phyloP scores from a whole-genome alignment of 179 eudicot species.

The Beta corolliflora region DNA sequence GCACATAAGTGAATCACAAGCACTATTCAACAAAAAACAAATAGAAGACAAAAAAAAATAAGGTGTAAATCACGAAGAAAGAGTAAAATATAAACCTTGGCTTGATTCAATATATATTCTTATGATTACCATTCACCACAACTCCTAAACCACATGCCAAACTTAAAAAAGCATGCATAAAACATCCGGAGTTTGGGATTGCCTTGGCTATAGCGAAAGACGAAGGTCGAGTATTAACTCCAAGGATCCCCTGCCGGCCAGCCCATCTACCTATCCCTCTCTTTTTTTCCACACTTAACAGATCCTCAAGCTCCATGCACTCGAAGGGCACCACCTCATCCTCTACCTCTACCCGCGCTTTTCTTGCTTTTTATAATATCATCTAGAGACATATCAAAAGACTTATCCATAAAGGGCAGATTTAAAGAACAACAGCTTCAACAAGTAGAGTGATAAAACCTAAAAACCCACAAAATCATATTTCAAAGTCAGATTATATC shows the following conservation, averaged over 20 bases:
- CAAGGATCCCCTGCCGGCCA: constrained; percentile 60
- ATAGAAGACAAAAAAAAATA: no score
- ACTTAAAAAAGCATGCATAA: constrained; percentile 50
- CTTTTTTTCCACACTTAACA: constrained; percentile 56
- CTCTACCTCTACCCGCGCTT: constrained; percentile 49
- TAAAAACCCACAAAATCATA: not conserved
- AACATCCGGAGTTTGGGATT: constrained; percentile 77
- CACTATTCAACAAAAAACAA: no score
- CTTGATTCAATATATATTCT: constrained; percentile 27
- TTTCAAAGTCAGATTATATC: not conserved
- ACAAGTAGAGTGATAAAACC: not conserved
- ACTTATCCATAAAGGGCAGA: not conserved
- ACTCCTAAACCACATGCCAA: constrained; percentile 34
- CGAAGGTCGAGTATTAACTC: constrained; percentile 75
- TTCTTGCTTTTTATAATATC: constrained; percentile 44
- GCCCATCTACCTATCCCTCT: constrained; percentile 43
- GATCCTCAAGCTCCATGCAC: constrained; percentile 67
- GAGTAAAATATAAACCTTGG: no score
- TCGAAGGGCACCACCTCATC: constrained; percentile 52
- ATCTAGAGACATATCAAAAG: constrained; percentile 44
- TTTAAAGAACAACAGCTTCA: constrained; percentile 4
- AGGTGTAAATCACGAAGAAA: no score
- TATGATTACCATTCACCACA: constrained; percentile 39
- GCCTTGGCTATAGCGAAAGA: constrained; percentile 84
- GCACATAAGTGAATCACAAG: no score